phyloP scores from a whole-genome alignment of 2,329 filamentous ascomycete species.

The Cladosporium halotolerans region DNA sequence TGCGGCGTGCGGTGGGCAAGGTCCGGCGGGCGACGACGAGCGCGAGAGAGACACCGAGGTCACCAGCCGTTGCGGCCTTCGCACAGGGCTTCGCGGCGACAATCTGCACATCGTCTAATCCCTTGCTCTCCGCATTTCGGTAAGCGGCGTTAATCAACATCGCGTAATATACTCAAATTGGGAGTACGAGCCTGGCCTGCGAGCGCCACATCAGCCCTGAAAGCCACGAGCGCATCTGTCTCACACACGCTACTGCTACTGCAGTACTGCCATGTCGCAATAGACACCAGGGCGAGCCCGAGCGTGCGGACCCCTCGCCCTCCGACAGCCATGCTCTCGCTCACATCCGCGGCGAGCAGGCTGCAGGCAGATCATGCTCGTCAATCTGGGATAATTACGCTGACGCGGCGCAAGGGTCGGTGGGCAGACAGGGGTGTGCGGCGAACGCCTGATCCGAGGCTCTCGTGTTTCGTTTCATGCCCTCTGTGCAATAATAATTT shows the following conservation, averaged over 20 bases:
- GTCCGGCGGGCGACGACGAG: background rate
- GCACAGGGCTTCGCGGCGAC: background rate
- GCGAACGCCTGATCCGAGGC: conserved; percentile 4
- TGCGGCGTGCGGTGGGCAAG: too few species aligned
- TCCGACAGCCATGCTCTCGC: too few species aligned
- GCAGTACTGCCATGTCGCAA: too few species aligned
- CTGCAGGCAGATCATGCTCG: background rate
- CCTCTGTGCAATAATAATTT: background rate
- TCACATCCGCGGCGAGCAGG: background rate
- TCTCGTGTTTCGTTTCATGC: background rate
- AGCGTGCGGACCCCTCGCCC: too few species aligned
- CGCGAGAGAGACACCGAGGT: background rate
- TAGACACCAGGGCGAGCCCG: too few species aligned
- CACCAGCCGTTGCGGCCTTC: too few species aligned
- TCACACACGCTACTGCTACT: background rate
- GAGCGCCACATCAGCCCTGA: background rate
- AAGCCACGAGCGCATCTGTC: conserved; percentile 1
- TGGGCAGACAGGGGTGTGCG: background rate
- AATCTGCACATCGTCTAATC: background rate
- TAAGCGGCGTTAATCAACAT: conserved; percentile 4
- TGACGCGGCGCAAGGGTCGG: conserved; percentile 4
- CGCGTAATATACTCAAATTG: conserved; percentile 11
- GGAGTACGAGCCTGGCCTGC: background rate
- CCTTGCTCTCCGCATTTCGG: conserved; percentile 3
- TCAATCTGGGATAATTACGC: background rate